These are phyloP conservation scores for Aureobasidium sp. DNA, from an alignment of 2,329 filamentous ascomycete genomes.

Conservation along the genomic window DNA sequence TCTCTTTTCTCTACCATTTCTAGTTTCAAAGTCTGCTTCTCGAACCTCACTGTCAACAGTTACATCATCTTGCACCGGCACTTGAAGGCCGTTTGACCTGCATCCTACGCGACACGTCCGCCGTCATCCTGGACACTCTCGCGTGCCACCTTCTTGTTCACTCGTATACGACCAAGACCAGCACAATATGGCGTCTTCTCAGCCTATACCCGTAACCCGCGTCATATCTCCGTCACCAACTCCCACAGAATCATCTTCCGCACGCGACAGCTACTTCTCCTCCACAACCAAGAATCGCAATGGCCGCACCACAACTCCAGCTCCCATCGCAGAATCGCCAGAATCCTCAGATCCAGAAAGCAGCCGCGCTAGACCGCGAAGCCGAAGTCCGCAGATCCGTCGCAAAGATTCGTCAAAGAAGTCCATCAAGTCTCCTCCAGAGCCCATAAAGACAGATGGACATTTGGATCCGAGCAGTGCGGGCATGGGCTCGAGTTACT, in stretches of 20 bases:
- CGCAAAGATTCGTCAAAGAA: constrained; percentile 28
- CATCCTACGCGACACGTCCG: not conserved
- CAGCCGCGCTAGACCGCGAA: constrained; percentile 59
- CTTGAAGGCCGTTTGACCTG: not conserved
- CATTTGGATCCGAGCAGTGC: constrained; percentile 60
- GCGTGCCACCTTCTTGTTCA: not conserved
- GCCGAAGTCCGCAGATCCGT: constrained; percentile 56
- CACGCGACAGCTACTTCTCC: constrained; percentile 55
- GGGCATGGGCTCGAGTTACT: constrained; percentile 67
- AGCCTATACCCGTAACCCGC: constrained; percentile 64
- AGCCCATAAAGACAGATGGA: constrained; percentile 43
- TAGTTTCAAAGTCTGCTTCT: not conserved
- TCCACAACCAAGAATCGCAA: constrained; percentile 50
- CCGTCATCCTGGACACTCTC: not conserved
- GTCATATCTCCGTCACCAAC: constrained; percentile 86
- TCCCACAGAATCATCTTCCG: constrained; percentile 50
- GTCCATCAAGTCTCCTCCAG: constrained; percentile 29
- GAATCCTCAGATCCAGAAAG: constrained; percentile 47
- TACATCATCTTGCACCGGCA: constrained; percentile 11
- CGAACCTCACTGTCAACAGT: not conserved
- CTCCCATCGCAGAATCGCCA: constrained; percentile 47
- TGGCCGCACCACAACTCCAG: constrained; percentile 52
- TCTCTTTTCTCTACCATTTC: not conserved
- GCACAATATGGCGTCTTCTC: constrained; percentile 39
- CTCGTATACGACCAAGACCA: not conserved